These are phyloP conservation scores for Vaccinium macrocarpon DNA, from an alignment of 148 eudicot species.

Conservation along the genomic window DNA sequence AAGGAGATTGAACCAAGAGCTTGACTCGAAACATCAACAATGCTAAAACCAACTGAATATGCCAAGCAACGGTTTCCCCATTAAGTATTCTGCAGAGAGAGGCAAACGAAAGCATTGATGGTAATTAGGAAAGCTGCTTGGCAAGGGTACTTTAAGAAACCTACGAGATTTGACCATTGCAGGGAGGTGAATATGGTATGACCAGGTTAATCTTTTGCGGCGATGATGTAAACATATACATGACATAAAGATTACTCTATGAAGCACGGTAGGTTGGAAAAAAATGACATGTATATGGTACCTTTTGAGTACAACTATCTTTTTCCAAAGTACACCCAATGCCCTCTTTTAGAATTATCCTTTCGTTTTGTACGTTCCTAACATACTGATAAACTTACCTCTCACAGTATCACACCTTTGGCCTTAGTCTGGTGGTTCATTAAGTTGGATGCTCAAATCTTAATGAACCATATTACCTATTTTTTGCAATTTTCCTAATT, in stretches of 20 bases:
- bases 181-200: neutral
- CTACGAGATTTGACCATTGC: neutral
- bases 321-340: no score
- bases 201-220: neutral
- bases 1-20: neutral
- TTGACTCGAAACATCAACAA: neutral
- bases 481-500: neutral
- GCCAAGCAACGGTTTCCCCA: neutral
- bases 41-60: slow-evolving; percentile 1
- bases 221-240: neutral
- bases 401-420: neutral
- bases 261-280: neutral
- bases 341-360: neutral
- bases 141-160: neutral
- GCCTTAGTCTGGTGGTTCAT: neutral
- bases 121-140: neutral
- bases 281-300: neutral
- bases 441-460: neutral
- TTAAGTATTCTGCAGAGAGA: slow-evolving; percentile 14
- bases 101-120: neutral
- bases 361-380: neutral
- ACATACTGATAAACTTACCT: neutral
- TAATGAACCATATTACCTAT: neutral
- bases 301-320: neutral
- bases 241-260: neutral